Evolutionary conservation across 108 stramenopile species (phyloP), one percentile per base, ranked within the genome.

Genomic region (Cylindrotheca closterium): DNA sequence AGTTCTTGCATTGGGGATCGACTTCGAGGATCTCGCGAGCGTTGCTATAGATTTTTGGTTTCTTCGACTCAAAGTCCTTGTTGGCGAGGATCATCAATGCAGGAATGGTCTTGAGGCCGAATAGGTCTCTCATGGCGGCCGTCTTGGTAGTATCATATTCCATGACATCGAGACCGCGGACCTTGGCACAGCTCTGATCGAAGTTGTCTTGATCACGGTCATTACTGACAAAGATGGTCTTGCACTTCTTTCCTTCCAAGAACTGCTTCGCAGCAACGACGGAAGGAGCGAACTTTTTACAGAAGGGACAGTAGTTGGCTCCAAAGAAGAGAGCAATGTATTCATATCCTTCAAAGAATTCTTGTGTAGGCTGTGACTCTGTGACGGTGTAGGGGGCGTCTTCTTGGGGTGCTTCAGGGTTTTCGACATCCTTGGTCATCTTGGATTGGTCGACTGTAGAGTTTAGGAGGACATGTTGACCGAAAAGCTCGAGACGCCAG

Each of bases 301-400:
- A 80, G 37, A 50, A 50, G 15, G 79, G 79, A 72, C 79, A 80
- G 31, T 75, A 80, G 70, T 80, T 68, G 33, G 79, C 74, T 24
- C 79, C 79, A n/a, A n/a, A n/a, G n/a, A n/a, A n/a, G n/a, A n/a
- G n/a, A n/a, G n/a, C n/a, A n/a, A n/a, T n/a, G n/a, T 54, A 65
- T 25, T 65, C 63, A 25, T 65, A 65, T 50, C 48, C 48, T 22
- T 51, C 23, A 30, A 62, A 62, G 61, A 29, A 48, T 17, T 27
- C 27, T 2, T 18, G 22, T 21, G 25, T 24, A 46, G 59, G 59
- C 12, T 46, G 2, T 24, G 19, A 21, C 8, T 60, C 30, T 15
- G 55, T 28, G 8, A 28, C 27, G 26, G 30, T 25, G 22, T 5
- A 24, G 15, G 17, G 4, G 8, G 18, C 58, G 4, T 7, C 37